These are phyloP conservation scores for Tetrapisispora phaffii DNA, from an alignment of 805 yeast genomes.

Conservation along the genomic window DNA sequence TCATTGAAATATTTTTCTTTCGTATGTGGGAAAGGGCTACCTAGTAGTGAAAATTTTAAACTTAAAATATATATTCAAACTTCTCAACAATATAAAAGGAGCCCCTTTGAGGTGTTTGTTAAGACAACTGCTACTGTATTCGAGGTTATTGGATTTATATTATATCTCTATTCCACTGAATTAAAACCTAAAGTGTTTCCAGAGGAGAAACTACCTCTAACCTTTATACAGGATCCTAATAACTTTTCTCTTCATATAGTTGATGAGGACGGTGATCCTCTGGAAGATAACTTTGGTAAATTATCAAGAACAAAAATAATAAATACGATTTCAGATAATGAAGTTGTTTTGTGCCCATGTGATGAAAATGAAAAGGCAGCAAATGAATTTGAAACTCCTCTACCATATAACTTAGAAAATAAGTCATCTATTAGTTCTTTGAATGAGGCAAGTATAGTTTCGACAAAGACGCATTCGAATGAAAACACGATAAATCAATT, in stretches of 20 bases:
- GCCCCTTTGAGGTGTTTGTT: constrained; percentile 19
- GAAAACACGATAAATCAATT: constrained; percentile 23
- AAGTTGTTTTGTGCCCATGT: constrained; percentile 65
- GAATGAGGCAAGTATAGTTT: constrained; percentile 1
- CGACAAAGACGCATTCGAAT: constrained; percentile 4
- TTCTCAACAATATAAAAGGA: constrained; percentile 17
- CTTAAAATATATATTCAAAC: constrained; percentile 22
- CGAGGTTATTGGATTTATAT: constrained; percentile 27
- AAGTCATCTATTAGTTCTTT: constrained; percentile 6
- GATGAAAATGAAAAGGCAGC: constrained; percentile 34
- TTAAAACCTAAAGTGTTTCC: constrained; percentile 14
- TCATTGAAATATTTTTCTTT: constrained; percentile 24
- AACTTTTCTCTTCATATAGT: constrained; percentile 50
- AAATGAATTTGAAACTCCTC: constrained; percentile 47
- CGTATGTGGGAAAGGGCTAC: constrained; percentile 26
- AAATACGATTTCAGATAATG: constrained; percentile 68
- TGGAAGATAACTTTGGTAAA: constrained; percentile 84
- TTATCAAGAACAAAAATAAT: constrained; percentile 59
- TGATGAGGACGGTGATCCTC: constrained; percentile 90
- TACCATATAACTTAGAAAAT: constrained; percentile 30
- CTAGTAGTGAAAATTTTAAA: constrained; percentile 17
- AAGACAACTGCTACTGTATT: constrained; percentile 26
- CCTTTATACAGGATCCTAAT: constrained; percentile 21
- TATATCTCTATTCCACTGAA: constrained; percentile 18
- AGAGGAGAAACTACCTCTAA: constrained; percentile 12